Percentiles rank a stretch among this genome's conserved stretches.
Conservation (phyloP, 2,329 filamentous ascomycete species). For the Claviceps digitariae region DNA sequence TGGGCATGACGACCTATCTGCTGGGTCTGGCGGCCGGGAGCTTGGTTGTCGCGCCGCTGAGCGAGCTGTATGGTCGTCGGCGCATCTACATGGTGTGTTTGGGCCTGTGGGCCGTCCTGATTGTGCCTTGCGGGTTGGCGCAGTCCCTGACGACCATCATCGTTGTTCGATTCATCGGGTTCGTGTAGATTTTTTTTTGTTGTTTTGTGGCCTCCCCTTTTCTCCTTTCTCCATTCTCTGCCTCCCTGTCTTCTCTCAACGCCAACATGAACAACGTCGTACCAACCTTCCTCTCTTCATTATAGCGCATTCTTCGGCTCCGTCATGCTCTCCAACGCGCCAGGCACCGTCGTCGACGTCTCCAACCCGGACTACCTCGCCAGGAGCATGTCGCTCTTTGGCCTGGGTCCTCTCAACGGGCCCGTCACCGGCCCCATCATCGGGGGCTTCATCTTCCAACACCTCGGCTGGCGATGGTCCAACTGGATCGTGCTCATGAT, state of each 20-base stretch:
- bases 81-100: constrained; percentile 58
- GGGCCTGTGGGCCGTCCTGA: constrained; percentile 49
- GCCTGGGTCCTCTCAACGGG: constrained; percentile 71
- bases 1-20: constrained; percentile 70
- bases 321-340: constrained; percentile 71
- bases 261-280: no score
- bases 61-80: constrained; percentile 54
- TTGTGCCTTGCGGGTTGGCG: constrained; percentile 59
- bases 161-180: constrained; percentile 61
- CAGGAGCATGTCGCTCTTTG: constrained; percentile 59
- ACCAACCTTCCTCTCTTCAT: no score
- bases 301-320: constrained; percentile 40
- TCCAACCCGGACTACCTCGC: constrained; percentile 67
- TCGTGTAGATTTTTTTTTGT: constrained; percentile 11
- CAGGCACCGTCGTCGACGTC: constrained; percentile 73
- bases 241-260: not conserved
- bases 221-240: not conserved
- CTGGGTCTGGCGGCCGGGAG: constrained; percentile 60
- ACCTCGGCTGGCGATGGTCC: constrained; percentile 78
- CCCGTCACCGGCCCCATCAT: constrained; percentile 36
- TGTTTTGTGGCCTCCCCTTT: no score
- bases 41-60: constrained; percentile 60
- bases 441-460: constrained; percentile 58
- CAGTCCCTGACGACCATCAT: constrained; percentile 55
- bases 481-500: constrained; percentile 71